Base-by-base conservation (phyloP, 2,329 filamentous ascomycete species). In the Colletotrichum eremochloae region DNA sequence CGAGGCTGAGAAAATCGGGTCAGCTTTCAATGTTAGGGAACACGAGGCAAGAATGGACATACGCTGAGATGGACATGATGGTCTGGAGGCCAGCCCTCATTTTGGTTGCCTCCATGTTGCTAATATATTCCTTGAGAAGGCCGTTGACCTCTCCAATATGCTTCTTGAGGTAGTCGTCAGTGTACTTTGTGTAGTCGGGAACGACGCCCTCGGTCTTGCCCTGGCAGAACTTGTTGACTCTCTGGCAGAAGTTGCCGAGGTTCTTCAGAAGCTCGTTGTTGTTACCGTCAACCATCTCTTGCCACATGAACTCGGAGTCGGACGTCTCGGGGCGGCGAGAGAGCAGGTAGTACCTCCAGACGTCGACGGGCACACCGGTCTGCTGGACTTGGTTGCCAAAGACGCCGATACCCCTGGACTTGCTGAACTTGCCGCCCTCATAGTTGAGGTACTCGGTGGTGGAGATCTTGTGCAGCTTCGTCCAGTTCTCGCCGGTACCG, bases 341-440 rank as follows among this genome's bases (percentile, higher is more conserved):
- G 48, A 97, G 87, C 31, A 98, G 89, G 84, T 96, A 97, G 83
- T 96, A 97, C 76, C 95, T 88, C 94, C 95, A 98, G n/a, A 98
- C 94, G 74, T 96, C 94, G 0, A 94, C 86, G 20, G 92, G 89
- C 24, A 98, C 89, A 29, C 94, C 95, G 11, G 94, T 97, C 67
- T 97, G 92, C 82, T 93, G 93, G 58, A 94, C 95, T 78, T 93
- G 94, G 83, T 94, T 95, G 63, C 95, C 95, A 78, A 98, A 98
- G 1, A 98, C 95, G 77, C 95, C 95, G 48, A 98, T 89, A 42
- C 93, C 93, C 77, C 94, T 89, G 63, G 94, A 96, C 83, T 98
- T 98, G 80, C 92, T 95, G 84, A 98, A 98, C 81, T 98, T 98
- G 75, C 94, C 94, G 72, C 90, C 90, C 81, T 96, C 94, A 78